These are phyloP conservation scores for Cunninghamia lanceolata DNA, from an alignment of 75 land plant genomes.

Conservation along the genomic window DNA sequence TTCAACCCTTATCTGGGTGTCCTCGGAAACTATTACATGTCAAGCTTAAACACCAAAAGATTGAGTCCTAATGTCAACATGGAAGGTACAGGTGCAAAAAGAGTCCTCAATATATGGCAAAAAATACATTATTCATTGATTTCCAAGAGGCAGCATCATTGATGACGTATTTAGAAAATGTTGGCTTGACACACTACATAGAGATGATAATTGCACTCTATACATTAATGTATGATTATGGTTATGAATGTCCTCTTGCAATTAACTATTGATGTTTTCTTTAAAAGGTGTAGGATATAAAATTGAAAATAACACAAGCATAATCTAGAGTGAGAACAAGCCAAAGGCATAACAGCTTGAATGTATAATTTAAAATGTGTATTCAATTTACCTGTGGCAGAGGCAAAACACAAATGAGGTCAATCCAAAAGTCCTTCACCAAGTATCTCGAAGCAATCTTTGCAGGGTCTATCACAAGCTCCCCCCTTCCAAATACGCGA, in stretches of 20 bases:
- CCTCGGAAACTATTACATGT: neutral
- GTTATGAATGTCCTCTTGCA: neutral
- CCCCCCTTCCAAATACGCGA: conserved; percentile 85
- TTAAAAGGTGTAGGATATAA: neutral
- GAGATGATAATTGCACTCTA: neutral
- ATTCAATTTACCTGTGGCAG: conserved; percentile 67
- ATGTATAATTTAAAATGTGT: neutral
- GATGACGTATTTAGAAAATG: neutral
- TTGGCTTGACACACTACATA: neutral
- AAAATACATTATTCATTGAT: neutral
- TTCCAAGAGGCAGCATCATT: too few species aligned
- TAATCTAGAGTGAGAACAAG: neutral
- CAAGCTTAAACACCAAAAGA: neutral
- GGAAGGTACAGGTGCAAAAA: neutral
- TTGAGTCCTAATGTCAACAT: neutral
- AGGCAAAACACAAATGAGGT: conserved; percentile 70
- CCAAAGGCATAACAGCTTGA: neutral
- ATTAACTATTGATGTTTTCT: neutral
- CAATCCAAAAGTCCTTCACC: conserved; percentile 52
- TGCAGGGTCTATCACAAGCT: conserved; percentile 61
- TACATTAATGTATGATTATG: neutral
- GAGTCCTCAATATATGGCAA: neutral
- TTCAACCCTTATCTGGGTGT: neutral
- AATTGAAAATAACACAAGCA: neutral
- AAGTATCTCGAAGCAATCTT: conserved; percentile 72